A percentile compares a stretch with the other conserved stretches of the same genome.
phyloP scores from a whole-genome alignment of 108 stramenopile species.

The Poteriospumella lacustris region DNA sequence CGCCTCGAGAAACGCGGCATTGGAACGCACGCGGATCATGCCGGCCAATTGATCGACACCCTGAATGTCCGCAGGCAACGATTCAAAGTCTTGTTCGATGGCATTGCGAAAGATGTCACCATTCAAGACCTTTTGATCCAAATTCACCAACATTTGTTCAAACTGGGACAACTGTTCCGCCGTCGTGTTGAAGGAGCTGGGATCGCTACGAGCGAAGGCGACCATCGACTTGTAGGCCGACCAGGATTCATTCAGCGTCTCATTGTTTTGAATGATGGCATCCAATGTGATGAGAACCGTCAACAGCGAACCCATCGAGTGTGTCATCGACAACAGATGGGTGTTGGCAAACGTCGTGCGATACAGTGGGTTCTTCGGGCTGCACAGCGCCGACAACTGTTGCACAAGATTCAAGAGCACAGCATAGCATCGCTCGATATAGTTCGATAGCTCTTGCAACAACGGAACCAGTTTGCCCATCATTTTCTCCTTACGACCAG shows the following conservation, averaged over 20 bases:
- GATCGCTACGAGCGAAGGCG: slow-evolving; percentile 5
- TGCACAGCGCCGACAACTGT: not conserved
- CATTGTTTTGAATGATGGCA: slow-evolving; percentile 21
- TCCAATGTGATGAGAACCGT: slow-evolving; percentile 20
- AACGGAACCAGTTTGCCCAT: slow-evolving; percentile 14
- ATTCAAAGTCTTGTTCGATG: slow-evolving; percentile 22
- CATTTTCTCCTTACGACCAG: slow-evolving; percentile 7
- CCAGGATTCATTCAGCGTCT: not conserved
- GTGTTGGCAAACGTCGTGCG: not conserved
- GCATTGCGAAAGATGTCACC: slow-evolving; percentile 9
- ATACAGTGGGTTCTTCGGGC: not conserved
- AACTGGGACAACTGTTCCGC: not conserved
- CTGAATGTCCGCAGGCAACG: not conserved
- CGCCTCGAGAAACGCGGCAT: not conserved
- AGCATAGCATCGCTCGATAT: slow-evolving; percentile 17
- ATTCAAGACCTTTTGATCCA: slow-evolving; percentile 15
- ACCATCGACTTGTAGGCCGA: slow-evolving; percentile 3
- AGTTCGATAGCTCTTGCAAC: slow-evolving; percentile 21
- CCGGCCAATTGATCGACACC: not conserved
- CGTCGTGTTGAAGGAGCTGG: slow-evolving; percentile 10
- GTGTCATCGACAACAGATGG: not conserved
- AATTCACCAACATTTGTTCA: slow-evolving; percentile 4
- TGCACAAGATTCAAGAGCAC: slow-evolving; percentile 19
- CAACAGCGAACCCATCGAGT: not conserved
- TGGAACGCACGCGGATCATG: not conserved